These are phyloP conservation scores for Thelephora ganbajun DNA, from an alignment of 768 basidiomycete species.

Conservation along the genomic window DNA sequence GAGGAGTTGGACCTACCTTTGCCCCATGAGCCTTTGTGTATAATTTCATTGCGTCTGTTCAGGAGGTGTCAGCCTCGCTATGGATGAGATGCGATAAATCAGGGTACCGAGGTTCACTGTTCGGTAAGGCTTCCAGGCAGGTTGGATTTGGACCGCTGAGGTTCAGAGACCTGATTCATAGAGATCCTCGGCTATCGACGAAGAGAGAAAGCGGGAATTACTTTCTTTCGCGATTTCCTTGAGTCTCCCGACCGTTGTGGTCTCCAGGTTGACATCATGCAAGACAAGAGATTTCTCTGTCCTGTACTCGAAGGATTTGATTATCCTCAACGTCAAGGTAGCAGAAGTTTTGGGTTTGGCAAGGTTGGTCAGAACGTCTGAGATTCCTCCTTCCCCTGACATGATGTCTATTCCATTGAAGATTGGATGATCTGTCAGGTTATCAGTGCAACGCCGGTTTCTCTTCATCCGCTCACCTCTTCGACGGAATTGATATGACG, in stretches of 20 bases:
- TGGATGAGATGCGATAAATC: not conserved
- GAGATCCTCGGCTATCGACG: not conserved
- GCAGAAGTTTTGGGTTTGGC: constrained; percentile 58
- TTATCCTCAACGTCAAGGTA: constrained; percentile 80
- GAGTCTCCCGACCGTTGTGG: constrained; percentile 64
- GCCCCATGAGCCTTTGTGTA: constrained; percentile 92
- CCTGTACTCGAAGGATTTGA: constrained; percentile 90
- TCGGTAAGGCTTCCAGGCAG: constrained; percentile 85
- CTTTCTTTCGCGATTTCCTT: constrained; percentile 61
- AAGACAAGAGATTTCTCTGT: constrained; percentile 83
- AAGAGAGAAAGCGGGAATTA: constrained; percentile 16
- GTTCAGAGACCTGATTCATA: not conserved
- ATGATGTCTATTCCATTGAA: not conserved
- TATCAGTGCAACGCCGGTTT: not conserved
- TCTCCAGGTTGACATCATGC: constrained; percentile 65
- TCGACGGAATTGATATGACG: too few species aligned
- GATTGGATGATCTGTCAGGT: not conserved
- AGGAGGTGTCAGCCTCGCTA: not conserved
- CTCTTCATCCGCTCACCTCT: too few species aligned
- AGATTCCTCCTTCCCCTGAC: constrained; percentile 16
- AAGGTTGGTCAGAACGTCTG: constrained; percentile 44
- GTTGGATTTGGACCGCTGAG: constrained; percentile 54
- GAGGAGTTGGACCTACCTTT: constrained; percentile 42
- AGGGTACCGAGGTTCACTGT: constrained; percentile 50
- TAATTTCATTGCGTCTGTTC: constrained; percentile 79